A percentile compares a stretch with the other conserved stretches of the same genome.
Conservation (phyloP, 768 basidiomycete species). For the Tubosaeta brunneosetosa region DNA sequence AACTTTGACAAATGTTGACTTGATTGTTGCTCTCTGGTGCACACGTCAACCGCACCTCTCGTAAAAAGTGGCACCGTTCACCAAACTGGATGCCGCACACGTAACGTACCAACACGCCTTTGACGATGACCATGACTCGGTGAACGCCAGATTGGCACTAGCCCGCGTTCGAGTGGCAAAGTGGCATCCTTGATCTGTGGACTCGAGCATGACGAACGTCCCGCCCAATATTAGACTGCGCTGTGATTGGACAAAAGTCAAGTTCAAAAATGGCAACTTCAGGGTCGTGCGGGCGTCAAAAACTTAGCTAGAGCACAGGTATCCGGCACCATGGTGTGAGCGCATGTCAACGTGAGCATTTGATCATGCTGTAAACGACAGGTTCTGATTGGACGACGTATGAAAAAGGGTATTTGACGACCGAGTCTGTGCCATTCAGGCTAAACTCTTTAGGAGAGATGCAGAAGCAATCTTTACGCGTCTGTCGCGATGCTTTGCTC, state of each 20-base stretch:
- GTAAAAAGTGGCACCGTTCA: not conserved
- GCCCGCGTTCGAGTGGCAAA: not conserved
- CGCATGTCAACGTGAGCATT: not conserved
- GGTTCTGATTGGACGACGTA: not conserved
- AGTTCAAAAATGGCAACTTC: not conserved
- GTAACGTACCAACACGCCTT: not conserved
- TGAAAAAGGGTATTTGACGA: not conserved
- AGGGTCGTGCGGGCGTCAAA: constrained; percentile 6
- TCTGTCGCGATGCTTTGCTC: not conserved
- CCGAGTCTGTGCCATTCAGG: not conserved
- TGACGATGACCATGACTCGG: not conserved
- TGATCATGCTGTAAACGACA: not conserved
- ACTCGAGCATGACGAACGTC: not conserved
- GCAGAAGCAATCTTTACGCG: not conserved
- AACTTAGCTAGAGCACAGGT: not conserved
- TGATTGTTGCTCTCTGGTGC: not conserved
- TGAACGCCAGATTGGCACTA: not conserved
- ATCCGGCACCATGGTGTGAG: not conserved
- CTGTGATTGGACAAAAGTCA: not conserved
- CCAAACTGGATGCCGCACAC: not conserved
- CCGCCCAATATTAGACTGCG: not conserved
- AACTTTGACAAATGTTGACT: not conserved
- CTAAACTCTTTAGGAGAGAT: not conserved
- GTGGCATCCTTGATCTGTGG: not conserved
- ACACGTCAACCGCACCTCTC: not conserved